A percentile compares a stretch with the other conserved stretches of the same genome.
phyloP scores from a whole-genome alignment of 129 eudicot genomes.

The carrot (Daucus carota) region DNA sequence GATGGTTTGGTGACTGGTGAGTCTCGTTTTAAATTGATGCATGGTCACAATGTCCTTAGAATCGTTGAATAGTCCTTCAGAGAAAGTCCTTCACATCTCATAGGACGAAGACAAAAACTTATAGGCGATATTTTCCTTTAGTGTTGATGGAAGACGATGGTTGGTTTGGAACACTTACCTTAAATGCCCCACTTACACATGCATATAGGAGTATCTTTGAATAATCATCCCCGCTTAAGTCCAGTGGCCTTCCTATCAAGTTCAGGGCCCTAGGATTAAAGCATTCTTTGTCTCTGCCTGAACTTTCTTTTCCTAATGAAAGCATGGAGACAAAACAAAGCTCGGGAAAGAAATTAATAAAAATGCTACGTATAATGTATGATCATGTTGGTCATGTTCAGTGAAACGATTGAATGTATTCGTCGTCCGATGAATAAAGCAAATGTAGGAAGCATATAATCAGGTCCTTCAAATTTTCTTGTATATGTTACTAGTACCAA shows the following conservation, averaged over 20 bases:
- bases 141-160: background rate
- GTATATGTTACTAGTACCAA: too few relatives aligned
- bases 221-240: background rate
- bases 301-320: background rate
- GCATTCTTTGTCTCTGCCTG: background rate
- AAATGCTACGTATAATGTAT: background rate
- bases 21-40: background rate
- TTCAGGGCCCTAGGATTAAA: background rate
- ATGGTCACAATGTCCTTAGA: background rate
- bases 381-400: background rate
- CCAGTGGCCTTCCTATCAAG: background rate
- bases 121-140: background rate
- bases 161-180: background rate
- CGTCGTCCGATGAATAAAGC: too few relatives aligned
- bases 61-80: background rate
- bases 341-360: too few relatives aligned
- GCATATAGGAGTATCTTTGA: background rate
- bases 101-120: background rate
- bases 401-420: background rate
- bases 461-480: too few relatives aligned
- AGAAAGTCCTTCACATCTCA: background rate
- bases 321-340: too few relatives aligned
- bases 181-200: background rate
- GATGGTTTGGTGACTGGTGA: background rate
- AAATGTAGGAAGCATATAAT: too few relatives aligned